phyloP scores from a whole-genome alignment of 306 rosid genomes.

The Rosa lucieae region DNA sequence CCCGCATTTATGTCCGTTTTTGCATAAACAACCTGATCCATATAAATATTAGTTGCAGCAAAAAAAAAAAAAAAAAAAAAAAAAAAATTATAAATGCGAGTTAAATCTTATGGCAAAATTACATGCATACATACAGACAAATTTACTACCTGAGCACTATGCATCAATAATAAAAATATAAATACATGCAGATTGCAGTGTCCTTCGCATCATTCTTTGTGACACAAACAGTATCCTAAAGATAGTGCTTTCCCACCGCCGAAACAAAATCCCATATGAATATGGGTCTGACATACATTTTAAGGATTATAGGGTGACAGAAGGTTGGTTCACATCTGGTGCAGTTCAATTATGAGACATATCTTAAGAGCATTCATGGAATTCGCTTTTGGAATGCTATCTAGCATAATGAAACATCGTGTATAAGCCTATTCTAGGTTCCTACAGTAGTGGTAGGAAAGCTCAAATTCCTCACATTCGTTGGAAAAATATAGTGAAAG shows the following conservation, averaged over 20 bases:
- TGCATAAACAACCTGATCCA: conserved; percentile 85
- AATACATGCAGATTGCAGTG: neutral
- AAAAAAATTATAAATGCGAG: conserved; percentile 31
- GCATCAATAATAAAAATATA: neutral
- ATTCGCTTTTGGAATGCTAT: neutral
- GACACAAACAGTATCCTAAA: neutral
- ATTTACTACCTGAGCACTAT: neutral
- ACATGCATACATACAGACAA: neutral
- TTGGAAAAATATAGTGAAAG: neutral
- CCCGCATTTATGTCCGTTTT: conserved; percentile 80
- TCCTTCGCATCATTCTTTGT: neutral
- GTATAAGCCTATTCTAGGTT: neutral
- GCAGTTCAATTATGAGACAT: neutral
- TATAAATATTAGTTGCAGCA: neutral
- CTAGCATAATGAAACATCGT: neutral
- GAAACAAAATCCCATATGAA: neutral
- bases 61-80: neutral
- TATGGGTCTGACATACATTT: neutral
- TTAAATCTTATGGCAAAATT: conserved; percentile 8
- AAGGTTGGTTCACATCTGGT: neutral
- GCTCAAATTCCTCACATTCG: neutral
- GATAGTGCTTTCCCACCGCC: neutral
- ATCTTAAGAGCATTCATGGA: neutral
- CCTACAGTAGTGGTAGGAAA: neutral
- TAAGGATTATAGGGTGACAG: neutral